Percentiles rank a stretch among this genome's conserved stretches.
phyloP scores from a whole-genome alignment of 202 grass and related monocot genomes.

The Panicum virgatum region DNA sequence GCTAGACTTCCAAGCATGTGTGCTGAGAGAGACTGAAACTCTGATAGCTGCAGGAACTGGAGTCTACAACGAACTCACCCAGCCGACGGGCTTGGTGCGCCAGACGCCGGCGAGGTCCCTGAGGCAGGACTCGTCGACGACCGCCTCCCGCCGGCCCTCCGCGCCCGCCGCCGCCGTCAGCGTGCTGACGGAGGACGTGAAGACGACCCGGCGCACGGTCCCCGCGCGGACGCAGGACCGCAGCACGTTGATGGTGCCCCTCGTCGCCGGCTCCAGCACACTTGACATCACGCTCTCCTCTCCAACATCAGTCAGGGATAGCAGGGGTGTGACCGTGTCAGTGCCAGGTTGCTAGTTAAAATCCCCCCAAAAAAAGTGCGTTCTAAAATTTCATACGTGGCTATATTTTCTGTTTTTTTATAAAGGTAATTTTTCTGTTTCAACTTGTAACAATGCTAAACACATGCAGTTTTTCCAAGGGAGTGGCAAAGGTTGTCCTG shows the following conservation, averaged over 20 bases:
- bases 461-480: too few relatives aligned
- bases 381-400: not conserved
- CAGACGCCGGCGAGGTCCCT: slow-evolving; percentile 45
- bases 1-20: not conserved
- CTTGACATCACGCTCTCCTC: slow-evolving; percentile 58
- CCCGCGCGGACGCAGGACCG: slow-evolving; percentile 58
- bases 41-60: not conserved
- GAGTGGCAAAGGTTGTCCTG: too few relatives aligned
- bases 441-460: too few relatives aligned
- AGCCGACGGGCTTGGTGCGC: slow-evolving; percentile 71
- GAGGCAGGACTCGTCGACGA: slow-evolving; percentile 73
- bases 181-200: slow-evolving; percentile 92
- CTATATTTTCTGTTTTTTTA: too few relatives aligned
- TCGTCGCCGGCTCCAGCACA: slow-evolving; percentile 63
- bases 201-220: slow-evolving; percentile 61
- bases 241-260: slow-evolving; percentile 69
- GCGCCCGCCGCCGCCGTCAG: slow-evolving; percentile 49
- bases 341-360: not conserved
- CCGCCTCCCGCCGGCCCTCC: slow-evolving; percentile 28
- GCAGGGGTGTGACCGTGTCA: not conserved
- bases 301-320: not conserved
- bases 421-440: too few relatives aligned
- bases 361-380: not conserved
- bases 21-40: not conserved
- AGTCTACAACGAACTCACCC: slow-evolving; percentile 33